Conservation (phyloP, 768 basidiomycete species). For the Psilocybe sp. region DNA sequence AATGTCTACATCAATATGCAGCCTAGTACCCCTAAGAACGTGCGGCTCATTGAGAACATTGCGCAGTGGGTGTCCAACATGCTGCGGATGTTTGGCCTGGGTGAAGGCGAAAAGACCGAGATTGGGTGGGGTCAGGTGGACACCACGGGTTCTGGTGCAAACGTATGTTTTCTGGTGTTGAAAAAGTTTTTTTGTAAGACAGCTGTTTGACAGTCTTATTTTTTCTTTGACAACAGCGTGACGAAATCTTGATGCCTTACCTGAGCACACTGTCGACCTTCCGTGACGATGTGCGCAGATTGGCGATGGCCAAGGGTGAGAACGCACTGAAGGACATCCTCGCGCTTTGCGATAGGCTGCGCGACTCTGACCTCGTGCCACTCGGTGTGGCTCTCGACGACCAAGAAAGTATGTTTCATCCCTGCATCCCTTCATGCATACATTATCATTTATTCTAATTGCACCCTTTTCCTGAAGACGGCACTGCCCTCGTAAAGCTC, state of each 20-base stretch:
- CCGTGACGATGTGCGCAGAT: constrained; percentile 81
- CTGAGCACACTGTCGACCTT: constrained; percentile 82
- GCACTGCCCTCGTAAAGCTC: constrained; percentile 92
- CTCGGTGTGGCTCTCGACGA: constrained; percentile 96
- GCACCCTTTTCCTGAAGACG: constrained; percentile 49
- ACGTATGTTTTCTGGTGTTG: constrained; percentile 38
- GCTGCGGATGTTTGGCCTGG: constrained; percentile 78
- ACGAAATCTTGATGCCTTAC: constrained; percentile 87
- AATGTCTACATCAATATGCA: constrained; percentile 83
- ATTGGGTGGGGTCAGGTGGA: constrained; percentile 86
- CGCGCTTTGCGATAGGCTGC: constrained; percentile 81
- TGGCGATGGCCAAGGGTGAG: constrained; percentile 74
- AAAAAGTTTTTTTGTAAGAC: constrained; percentile 1
- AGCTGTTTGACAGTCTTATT: constrained; percentile 6
- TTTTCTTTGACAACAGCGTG: constrained; percentile 48
- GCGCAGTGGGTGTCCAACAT: constrained; percentile 71
- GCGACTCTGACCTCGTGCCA: constrained; percentile 88
- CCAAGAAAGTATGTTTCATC: constrained; percentile 69
- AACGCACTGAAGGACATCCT: constrained; percentile 77
- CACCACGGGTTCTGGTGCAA: constrained; percentile 39
- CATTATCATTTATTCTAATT: constrained; percentile 8
- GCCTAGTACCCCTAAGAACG: constrained; percentile 52
- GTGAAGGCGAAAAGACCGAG: constrained; percentile 61
- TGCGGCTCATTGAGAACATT: constrained; percentile 59
- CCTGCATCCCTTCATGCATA: background rate